Conservation (phyloP, 2,329 filamentous ascomycete species). For the Fusarium irregulare region DNA sequence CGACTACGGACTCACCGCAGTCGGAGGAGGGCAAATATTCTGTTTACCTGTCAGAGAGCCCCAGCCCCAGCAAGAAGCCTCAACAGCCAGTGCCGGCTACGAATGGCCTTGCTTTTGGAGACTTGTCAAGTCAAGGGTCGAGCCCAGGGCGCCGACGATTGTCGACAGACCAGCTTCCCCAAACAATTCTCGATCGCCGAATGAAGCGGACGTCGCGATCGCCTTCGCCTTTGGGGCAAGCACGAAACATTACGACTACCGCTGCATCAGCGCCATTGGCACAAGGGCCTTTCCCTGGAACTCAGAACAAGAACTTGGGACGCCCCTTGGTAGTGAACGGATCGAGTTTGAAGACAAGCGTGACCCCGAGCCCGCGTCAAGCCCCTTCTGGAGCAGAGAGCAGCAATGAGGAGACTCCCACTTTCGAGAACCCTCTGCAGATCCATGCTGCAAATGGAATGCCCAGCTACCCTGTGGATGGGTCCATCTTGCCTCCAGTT, state of each 20-base stretch:
- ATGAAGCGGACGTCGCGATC: slow-evolving; percentile 66
- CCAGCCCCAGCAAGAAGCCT: slow-evolving; percentile 45
- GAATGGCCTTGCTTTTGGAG: slow-evolving; percentile 61
- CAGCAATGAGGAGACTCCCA: slow-evolving; percentile 39
- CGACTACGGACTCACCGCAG: slow-evolving; percentile 58
- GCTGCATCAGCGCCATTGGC: slow-evolving; percentile 55
- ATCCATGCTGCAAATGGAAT: slow-evolving; percentile 38
- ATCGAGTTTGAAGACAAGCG: slow-evolving; percentile 54
- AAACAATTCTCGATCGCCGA: slow-evolving; percentile 64
- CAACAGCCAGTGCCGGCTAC: slow-evolving; percentile 44
- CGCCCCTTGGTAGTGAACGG: slow-evolving; percentile 67
- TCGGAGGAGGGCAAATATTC: slow-evolving; percentile 58
- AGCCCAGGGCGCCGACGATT: slow-evolving; percentile 58
- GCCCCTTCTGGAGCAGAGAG: slow-evolving; percentile 26
- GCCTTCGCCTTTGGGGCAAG: slow-evolving; percentile 66
- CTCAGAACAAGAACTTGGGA: slow-evolving; percentile 50
- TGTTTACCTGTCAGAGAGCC: slow-evolving; percentile 45
- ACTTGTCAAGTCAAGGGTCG: slow-evolving; percentile 54
- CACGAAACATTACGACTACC: slow-evolving; percentile 57
- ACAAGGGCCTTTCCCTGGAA: slow-evolving; percentile 53
- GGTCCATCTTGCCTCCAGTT: slow-evolving; percentile 10
- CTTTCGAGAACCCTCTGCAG: slow-evolving; percentile 47
- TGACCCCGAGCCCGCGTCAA: slow-evolving; percentile 43
- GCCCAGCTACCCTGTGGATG: slow-evolving; percentile 29
- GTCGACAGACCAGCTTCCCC: slow-evolving; percentile 66